Conservation (phyloP, 306 rosid species). For the Prunus kanzakura region DNA sequence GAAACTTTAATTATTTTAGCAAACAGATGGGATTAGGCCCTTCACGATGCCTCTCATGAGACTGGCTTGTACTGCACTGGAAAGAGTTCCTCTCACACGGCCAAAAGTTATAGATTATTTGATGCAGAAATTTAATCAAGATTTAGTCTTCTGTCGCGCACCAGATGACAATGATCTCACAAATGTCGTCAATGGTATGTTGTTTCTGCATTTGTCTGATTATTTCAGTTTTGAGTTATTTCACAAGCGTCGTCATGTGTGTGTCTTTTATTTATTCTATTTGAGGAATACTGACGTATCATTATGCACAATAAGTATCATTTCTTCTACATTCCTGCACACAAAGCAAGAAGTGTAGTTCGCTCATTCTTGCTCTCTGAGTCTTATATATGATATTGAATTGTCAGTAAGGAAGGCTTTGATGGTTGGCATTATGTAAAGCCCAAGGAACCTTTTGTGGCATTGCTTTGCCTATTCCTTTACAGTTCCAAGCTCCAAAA, state of each 20-base stretch:
- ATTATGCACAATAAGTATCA: background rate
- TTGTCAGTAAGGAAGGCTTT: background rate
- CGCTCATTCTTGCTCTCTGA: background rate
- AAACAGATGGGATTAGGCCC: constrained; percentile 87
- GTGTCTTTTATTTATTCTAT: background rate
- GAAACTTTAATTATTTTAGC: constrained; percentile 45
- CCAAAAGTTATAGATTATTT: constrained; percentile 67
- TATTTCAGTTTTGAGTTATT: background rate
- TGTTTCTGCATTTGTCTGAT: background rate
- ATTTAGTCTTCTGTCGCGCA: constrained; percentile 82
- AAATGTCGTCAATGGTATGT: constrained; percentile 61
- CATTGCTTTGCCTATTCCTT: background rate
- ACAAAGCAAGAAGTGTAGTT: background rate
- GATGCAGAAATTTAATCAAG: constrained; percentile 77
- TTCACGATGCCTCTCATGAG: constrained; percentile 94
- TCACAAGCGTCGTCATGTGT: no score
- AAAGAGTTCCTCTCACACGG: constrained; percentile 87
- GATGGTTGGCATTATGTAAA: background rate
- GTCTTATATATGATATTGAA: background rate
- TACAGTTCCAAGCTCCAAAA: background rate
- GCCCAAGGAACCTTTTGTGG: background rate
- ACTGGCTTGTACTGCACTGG: constrained; percentile 91
- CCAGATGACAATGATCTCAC: constrained; percentile 73
- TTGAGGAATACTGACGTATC: background rate
- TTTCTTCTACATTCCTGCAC: background rate